Conservation (phyloP, 352 stramenopile genomes). For the Peronosclerospora sorghi region DNA sequence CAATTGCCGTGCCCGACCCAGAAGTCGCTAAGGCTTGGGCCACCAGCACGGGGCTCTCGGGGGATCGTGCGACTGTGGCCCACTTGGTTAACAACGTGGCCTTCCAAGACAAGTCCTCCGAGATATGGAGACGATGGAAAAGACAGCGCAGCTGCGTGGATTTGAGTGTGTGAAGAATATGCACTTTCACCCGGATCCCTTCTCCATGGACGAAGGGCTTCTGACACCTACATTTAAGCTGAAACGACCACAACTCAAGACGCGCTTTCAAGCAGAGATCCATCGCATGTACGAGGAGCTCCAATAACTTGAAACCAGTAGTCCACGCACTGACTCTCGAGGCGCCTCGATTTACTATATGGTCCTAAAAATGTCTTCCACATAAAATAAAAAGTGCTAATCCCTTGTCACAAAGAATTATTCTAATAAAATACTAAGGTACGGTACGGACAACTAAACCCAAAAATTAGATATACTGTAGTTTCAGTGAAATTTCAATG, state of each 20-base stretch:
- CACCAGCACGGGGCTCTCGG: slow-evolving; percentile 18
- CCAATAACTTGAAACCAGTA: too few species aligned
- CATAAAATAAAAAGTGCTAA: too few species aligned
- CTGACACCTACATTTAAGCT: slow-evolving; percentile 93
- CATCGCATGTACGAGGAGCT: slow-evolving; percentile 25
- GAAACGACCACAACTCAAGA: slow-evolving; percentile 69
- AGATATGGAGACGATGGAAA: slow-evolving; percentile 47
- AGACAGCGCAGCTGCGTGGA: slow-evolving; percentile 66
- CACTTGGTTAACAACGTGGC: slow-evolving; percentile 23
- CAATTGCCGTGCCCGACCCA: slow-evolving; percentile 83
- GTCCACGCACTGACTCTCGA: too few species aligned
- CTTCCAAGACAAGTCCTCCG: slow-evolving; percentile 47
- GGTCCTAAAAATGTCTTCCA: too few species aligned
- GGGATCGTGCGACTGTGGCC: slow-evolving; percentile 18
- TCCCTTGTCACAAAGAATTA: too few species aligned
- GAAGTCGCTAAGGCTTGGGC: slow-evolving; percentile 48
- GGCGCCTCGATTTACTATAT: too few species aligned
- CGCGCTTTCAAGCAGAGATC: slow-evolving; percentile 35
- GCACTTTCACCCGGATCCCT: slow-evolving; percentile 73
- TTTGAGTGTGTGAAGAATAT: slow-evolving; percentile 87
- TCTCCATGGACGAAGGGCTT: slow-evolving; percentile 81
- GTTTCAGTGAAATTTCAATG: too few species aligned
- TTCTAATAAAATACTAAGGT: too few species aligned
- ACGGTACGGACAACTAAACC: too few species aligned
- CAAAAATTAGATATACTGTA: too few species aligned